These are phyloP conservation scores for Apiotrichum mycotoxinovorans DNA, from an alignment of 1,284 basidiomycete genomes.

Conservation along the genomic window DNA sequence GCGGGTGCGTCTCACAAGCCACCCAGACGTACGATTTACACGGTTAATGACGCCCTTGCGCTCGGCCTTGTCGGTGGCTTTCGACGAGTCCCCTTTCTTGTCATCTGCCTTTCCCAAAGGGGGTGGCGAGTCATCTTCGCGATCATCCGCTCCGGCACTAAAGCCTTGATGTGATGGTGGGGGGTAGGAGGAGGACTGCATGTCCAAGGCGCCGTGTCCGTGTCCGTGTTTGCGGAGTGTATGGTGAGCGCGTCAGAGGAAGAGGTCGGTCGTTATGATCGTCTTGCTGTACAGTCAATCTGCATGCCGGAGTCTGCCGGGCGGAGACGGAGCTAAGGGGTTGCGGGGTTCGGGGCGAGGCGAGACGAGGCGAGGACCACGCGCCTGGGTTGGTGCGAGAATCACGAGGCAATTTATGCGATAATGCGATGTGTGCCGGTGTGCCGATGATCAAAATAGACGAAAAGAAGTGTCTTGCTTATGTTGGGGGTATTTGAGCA, in stretches of 20 bases:
- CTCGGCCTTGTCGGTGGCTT: slow-evolving; percentile 24
- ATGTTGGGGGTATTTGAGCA: too few relatives aligned
- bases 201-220: too few relatives aligned
- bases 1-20: neutral
- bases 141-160: neutral
- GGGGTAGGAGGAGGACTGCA: slow-evolving; percentile 12
- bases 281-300: neutral
- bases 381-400: too few relatives aligned
- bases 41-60: slow-evolving; percentile 44
- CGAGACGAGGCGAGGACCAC: neutral
- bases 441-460: too few relatives aligned
- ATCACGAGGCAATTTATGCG: too few relatives aligned
- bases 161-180: neutral
- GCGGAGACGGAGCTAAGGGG: too few relatives aligned
- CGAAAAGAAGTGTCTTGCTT: too few relatives aligned
- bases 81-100: neutral
- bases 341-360: too few relatives aligned
- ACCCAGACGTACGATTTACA: slow-evolving; percentile 43
- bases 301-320: neutral
- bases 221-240: too few relatives aligned
- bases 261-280: neutral
- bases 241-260: too few relatives aligned
- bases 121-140: neutral
- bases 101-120: neutral
- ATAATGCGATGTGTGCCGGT: too few relatives aligned